Conservation (phyloP, 805 yeast species). For the Starmerella lactis-condensi region DNA sequence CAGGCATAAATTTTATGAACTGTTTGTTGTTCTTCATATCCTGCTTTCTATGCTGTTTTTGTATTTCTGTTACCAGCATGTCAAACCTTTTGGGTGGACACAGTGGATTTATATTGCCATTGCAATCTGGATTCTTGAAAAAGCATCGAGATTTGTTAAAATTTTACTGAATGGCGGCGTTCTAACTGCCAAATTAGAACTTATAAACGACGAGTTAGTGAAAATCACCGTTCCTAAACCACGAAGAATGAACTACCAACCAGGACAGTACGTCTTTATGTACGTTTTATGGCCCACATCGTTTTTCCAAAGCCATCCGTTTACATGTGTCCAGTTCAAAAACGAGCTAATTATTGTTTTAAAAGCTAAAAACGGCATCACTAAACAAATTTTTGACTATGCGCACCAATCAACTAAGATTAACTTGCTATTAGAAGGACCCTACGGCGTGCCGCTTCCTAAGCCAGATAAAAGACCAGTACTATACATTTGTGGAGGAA, state of each 20-base stretch:
- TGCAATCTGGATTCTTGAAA: slow-evolving; percentile 7
- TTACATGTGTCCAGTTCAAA: slow-evolving; percentile 26
- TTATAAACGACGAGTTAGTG: slow-evolving; percentile 1
- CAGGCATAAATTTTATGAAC: slow-evolving; percentile 8
- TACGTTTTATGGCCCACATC: slow-evolving; percentile 27
- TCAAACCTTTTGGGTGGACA: slow-evolving; percentile 10
- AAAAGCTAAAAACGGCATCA: slow-evolving; percentile 8
- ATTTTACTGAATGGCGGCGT: slow-evolving; percentile 5
- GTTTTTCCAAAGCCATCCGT: slow-evolving; percentile 63
- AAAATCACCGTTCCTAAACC: slow-evolving; percentile 5
- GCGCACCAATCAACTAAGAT: not conserved
- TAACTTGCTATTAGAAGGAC: slow-evolving; percentile 8
- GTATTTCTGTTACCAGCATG: slow-evolving; percentile 9
- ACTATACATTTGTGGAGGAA: slow-evolving; percentile 9
- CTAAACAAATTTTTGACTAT: not conserved
- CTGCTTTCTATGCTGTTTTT: slow-evolving; percentile 7
- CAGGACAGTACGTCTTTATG: slow-evolving; percentile 10
- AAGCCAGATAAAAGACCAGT: too few relatives aligned
- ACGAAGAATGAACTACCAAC: slow-evolving; percentile 4
- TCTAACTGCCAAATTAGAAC: not conserved
- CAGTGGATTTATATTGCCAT: slow-evolving; percentile 7
- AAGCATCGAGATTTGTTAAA: slow-evolving; percentile 1
- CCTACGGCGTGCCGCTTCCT: too few relatives aligned
- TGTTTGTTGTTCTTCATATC: slow-evolving; percentile 9
- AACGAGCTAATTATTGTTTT: slow-evolving; percentile 5